These are phyloP conservation scores for Trichoderma gamsii DNA, from an alignment of 495 filamentous ascomycete genomes.

Conservation along the genomic window DNA sequence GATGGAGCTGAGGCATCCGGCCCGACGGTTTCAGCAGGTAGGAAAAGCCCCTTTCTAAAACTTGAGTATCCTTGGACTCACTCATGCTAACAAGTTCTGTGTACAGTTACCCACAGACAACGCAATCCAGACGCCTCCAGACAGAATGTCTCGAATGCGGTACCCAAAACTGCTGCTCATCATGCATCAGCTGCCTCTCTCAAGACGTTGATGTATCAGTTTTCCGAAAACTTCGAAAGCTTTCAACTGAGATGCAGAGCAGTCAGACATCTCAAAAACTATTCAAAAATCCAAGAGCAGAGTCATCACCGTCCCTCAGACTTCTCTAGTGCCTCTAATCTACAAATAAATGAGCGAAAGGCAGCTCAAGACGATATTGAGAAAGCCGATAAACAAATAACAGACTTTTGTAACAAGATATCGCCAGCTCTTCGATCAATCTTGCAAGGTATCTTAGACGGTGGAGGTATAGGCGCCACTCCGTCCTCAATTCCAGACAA, in stretches of 20 bases:
- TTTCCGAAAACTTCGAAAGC: background rate
- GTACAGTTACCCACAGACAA: background rate
- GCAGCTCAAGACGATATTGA: background rate
- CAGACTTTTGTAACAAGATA: background rate
- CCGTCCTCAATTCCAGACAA: background rate
- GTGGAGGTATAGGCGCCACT: background rate
- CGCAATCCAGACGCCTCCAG: background rate
- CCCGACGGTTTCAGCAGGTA: background rate
- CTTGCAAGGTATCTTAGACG: background rate
- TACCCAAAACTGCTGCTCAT: background rate
- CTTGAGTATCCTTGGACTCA: background rate
- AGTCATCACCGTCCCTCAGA: background rate
- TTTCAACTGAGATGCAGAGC: background rate
- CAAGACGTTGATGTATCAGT: background rate
- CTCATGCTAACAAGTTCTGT: background rate
- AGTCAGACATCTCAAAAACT: background rate
- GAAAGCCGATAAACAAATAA: background rate
- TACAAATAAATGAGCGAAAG: background rate
- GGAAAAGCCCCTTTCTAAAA: background rate
- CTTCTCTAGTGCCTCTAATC: background rate
- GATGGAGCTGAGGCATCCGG: background rate
- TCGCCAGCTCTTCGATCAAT: background rate
- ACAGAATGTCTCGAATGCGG: background rate
- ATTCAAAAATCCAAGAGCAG: background rate
- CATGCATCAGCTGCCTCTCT: background rate